These are phyloP conservation scores for Cryphonectria nitschkei DNA, from an alignment of 2,329 filamentous ascomycete species.

Conservation along the genomic window DNA sequence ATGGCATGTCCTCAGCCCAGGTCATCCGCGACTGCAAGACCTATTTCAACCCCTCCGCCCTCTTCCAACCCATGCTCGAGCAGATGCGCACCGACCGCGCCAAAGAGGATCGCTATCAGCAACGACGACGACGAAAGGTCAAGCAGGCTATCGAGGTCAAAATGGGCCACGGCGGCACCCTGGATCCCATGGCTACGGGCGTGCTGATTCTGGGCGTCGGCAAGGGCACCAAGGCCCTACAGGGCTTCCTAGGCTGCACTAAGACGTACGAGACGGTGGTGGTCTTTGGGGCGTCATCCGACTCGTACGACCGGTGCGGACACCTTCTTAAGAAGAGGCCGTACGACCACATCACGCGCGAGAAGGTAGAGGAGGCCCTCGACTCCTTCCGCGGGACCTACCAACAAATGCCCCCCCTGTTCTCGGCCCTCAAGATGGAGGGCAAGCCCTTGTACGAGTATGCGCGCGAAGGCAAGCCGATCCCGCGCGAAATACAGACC, in stretches of 20 bases:
- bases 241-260: conserved; percentile 80
- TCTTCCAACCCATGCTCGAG: conserved; percentile 79
- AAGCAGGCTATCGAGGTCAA: conserved; percentile 75
- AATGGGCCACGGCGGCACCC: conserved; percentile 92
- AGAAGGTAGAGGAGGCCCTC: conserved; percentile 77
- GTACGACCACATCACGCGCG: conserved; percentile 81
- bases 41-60: conserved; percentile 77
- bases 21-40: conserved; percentile 86
- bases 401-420: conserved; percentile 89
- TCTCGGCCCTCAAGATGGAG: conserved; percentile 89
- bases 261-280: conserved; percentile 92
- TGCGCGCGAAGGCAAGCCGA: conserved; percentile 83
- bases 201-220: conserved; percentile 89
- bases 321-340: conserved; percentile 76
- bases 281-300: conserved; percentile 88
- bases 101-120: conserved; percentile 61
- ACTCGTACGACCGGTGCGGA: conserved; percentile 87
- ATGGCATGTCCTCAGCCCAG: conserved; percentile 84
- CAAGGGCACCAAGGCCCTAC: conserved; percentile 81
- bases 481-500: conserved; percentile 82
- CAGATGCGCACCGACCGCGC: conserved; percentile 60
- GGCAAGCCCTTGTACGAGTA: conserved; percentile 97
- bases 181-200: conserved; percentile 92
- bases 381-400: conserved; percentile 78
- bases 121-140: conserved; percentile 59